Percentiles rank a stretch among this genome's conserved stretches.
Evolutionary conservation across 805 yeast genomes (phyloP).

Genomic region (Saccharomycopsis guyanensis): DNA sequence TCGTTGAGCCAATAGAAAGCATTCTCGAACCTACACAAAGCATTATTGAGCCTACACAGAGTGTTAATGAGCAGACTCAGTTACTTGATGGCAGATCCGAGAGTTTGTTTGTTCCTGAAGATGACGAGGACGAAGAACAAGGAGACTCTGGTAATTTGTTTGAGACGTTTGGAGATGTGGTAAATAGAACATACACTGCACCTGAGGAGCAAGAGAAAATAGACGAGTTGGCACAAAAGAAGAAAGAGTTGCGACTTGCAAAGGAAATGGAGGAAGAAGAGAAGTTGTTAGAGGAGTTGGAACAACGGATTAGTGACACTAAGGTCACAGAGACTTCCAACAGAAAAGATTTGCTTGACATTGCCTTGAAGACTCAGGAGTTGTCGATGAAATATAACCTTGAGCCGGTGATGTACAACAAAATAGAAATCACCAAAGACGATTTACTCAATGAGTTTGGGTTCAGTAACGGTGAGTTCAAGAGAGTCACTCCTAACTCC

Average conservation of each 20-base stretch:
- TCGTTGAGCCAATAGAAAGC: not conserved
- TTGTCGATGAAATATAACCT: conserved; percentile 11
- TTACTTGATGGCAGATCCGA: not conserved
- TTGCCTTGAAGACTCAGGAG: conserved; percentile 19
- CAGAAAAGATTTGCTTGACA: conserved; percentile 18
- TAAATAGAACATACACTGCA: not conserved
- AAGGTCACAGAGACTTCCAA: not conserved
- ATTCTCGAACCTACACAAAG: not conserved
- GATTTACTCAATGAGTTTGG: conserved; percentile 17
- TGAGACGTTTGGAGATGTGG: not conserved
- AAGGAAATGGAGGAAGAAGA: conserved; percentile 14
- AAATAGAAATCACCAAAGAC: conserved; percentile 15
- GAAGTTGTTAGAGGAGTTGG: conserved; percentile 3
- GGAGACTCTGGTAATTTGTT: too few species aligned
- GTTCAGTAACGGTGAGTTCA: conserved; percentile 14
- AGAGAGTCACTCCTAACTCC: not conserved
- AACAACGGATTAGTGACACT: not conserved
- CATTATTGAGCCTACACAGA: not conserved
- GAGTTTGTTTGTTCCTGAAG: conserved; percentile 1
- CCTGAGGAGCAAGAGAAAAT: not conserved
- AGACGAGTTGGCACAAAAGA: conserved; percentile 11
- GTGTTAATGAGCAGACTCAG: not conserved
- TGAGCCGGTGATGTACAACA: conserved; percentile 14
- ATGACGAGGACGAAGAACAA: conserved; percentile 5
- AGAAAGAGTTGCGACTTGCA: conserved; percentile 9